Conservation (phyloP, 805 yeast genomes). For the Diddensiella transvaalensis region DNA sequence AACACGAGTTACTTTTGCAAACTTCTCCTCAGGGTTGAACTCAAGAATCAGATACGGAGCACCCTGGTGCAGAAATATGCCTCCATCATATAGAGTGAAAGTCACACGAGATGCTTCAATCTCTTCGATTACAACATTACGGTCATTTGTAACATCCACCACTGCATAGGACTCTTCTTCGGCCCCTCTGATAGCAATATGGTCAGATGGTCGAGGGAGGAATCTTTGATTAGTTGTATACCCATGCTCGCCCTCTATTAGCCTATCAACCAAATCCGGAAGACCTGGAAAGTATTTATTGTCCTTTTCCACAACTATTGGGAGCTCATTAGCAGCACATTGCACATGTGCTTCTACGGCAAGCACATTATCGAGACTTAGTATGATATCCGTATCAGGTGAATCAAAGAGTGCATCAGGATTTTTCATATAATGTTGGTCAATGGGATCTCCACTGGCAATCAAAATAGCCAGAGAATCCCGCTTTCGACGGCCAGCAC, state of each 20-base stretch:
- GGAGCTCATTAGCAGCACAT: slow-evolving; percentile 89
- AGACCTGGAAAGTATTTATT: slow-evolving; percentile 45
- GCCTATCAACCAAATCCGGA: slow-evolving; percentile 6
- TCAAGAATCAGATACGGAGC: slow-evolving; percentile 81
- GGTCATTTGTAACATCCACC: slow-evolving; percentile 76
- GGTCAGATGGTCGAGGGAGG: slow-evolving; percentile 76
- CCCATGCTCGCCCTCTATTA: slow-evolving; percentile 36
- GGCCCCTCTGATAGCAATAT: slow-evolving; percentile 75
- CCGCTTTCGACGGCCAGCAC: slow-evolving; percentile 83
- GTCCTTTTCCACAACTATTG: slow-evolving; percentile 56
- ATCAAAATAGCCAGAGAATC: slow-evolving; percentile 85
- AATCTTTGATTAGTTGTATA: slow-evolving; percentile 53
- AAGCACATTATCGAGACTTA: slow-evolving; percentile 58
- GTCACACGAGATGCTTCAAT: slow-evolving; percentile 85
- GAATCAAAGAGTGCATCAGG: slow-evolving; percentile 51
- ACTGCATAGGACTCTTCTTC: slow-evolving; percentile 84
- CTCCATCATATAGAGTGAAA: slow-evolving; percentile 89
- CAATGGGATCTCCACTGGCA: slow-evolving; percentile 76
- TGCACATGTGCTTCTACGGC: slow-evolving; percentile 82
- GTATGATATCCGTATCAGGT: slow-evolving; percentile 54
- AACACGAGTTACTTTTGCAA: slow-evolving; percentile 82
- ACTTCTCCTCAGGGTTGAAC: slow-evolving; percentile 71
- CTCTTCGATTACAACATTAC: slow-evolving; percentile 76
- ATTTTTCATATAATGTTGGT: slow-evolving; percentile 74
- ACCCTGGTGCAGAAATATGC: slow-evolving; percentile 92